These are phyloP conservation scores for Nemania bipapillata DNA, from an alignment of 2,329 filamentous ascomycete genomes.

Conservation along the genomic window DNA sequence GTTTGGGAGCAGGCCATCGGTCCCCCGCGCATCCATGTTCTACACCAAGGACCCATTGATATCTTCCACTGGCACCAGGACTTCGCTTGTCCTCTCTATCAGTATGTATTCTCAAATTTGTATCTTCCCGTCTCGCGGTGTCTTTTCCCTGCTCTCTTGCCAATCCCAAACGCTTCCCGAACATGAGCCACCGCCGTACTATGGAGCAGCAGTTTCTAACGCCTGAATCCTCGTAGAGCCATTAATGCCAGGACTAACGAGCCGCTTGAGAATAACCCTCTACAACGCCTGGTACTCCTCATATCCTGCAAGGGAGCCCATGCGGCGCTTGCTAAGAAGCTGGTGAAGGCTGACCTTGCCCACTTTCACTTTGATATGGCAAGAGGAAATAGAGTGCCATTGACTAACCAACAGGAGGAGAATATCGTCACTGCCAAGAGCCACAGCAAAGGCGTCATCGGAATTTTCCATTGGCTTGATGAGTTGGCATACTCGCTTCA, in stretches of 20 bases:
- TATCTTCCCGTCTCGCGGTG: not conserved
- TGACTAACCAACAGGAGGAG: too few relatives aligned
- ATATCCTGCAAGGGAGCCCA: not conserved
- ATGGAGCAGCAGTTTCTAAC: not conserved
- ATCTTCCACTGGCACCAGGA: not conserved
- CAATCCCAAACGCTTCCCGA: not conserved
- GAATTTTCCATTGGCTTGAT: not conserved
- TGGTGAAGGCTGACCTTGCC: not conserved
- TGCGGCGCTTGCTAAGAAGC: not conserved
- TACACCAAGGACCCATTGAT: not conserved
- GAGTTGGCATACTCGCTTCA: not conserved
- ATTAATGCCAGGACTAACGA: constrained; percentile 4
- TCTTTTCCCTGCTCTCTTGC: not conserved
- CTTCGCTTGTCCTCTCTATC: constrained; percentile 16
- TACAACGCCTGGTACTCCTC: not conserved
- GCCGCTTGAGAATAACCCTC: not conserved
- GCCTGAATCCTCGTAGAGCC: not conserved
- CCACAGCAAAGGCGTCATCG: not conserved
- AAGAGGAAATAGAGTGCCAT: not conserved
- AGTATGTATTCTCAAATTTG: not conserved
- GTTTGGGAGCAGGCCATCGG: not conserved
- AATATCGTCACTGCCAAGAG: not conserved
- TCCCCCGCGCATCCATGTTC: constrained; percentile 4
- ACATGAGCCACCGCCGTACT: not conserved
- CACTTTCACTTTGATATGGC: not conserved